phyloP scores from a whole-genome alignment of 805 yeast species.

The Candida glaebosa region DNA sequence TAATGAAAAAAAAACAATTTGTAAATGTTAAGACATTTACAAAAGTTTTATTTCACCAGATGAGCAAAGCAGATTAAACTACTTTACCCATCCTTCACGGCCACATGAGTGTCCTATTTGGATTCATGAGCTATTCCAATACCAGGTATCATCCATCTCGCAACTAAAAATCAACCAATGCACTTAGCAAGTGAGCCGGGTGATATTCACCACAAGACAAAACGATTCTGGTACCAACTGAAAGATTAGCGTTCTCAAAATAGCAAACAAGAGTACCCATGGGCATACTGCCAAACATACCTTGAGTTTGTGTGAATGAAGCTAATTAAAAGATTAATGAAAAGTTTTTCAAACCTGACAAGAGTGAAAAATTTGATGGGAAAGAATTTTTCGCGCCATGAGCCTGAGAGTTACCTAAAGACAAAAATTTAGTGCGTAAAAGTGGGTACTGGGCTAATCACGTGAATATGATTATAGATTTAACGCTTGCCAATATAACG shows the following conservation, averaged over 20 bases:
- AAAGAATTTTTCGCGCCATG: background rate
- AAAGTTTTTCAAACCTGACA: background rate
- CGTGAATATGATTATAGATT: too few relatives aligned
- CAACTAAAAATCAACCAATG: constrained; percentile 4
- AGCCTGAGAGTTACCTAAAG: background rate
- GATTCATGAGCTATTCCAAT: constrained; percentile 30
- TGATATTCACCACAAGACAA: constrained; percentile 15
- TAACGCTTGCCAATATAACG: too few relatives aligned
- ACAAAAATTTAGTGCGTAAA: background rate
- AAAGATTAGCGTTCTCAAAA: constrained; percentile 4
- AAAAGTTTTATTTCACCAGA: constrained; percentile 6
- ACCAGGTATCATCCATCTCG: constrained; percentile 26
- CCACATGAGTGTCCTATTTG: constrained; percentile 40
- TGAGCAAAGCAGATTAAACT: background rate
- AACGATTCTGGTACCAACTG: constrained; percentile 15
- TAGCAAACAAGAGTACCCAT: constrained; percentile 1
- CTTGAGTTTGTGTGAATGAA: constrained; percentile 1
- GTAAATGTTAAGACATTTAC: too few relatives aligned
- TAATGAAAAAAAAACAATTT: too few relatives aligned
- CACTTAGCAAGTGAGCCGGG: background rate
- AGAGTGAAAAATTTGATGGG: background rate
- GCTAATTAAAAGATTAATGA: constrained; percentile 1
- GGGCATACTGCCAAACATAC: background rate
- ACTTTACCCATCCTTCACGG: constrained; percentile 8
- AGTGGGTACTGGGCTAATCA: background rate